Base-by-base conservation (phyloP, 2,329 filamentous ascomycete species). In the Scedosporium boydii region DNA sequence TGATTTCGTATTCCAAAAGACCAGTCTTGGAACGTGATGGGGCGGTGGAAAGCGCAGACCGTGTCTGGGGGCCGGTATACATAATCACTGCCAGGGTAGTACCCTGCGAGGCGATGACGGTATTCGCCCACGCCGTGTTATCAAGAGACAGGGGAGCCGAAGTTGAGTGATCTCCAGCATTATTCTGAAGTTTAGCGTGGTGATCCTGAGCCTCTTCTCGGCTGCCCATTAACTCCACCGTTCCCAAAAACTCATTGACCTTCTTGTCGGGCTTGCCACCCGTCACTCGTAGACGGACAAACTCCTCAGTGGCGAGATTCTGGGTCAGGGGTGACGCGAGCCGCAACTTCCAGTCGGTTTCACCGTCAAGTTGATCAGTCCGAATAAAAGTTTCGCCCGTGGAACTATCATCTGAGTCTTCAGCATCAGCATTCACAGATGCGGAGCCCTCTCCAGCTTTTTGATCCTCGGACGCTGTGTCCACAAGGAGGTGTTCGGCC, bases 61-160 rank as follows among this genome's bases (percentile, higher is more conserved):
- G 86, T 1, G 95, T 99, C 74, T 99, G 91, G 0, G 91, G 87
- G 0, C 95, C 96, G 3, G 95, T 98, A 73, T 99, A 99, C 65
- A 99, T 82, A 59, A 99, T 90, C 1, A 93, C 91, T 2, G 93
- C 93, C 63, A 96, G 80, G 0, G 95, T 95, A 3, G 85, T 90
- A 1, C 90, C 93, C 72, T 93, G 95, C 1, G 93, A 98, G 1
- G 95, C 95, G 64, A 99, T 89, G 26, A 99, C 90, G 0, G 95
- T 99, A 71, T 98, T 99, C 18, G 93, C 93, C 95, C 96, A 99
- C 9, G 96, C 95, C 6, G 95, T 98, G 71, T 99, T 97, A 75
- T 99, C 95, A 65, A 99, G 97, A 1, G 86, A 91, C 44, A 99
- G 79, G 1, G 93, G 87, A 2, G 87, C 84, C 4, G 88, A 90